Conservation (phyloP, 2,329 filamentous ascomycete species). For the Teratosphaeria gauchensis region DNA sequence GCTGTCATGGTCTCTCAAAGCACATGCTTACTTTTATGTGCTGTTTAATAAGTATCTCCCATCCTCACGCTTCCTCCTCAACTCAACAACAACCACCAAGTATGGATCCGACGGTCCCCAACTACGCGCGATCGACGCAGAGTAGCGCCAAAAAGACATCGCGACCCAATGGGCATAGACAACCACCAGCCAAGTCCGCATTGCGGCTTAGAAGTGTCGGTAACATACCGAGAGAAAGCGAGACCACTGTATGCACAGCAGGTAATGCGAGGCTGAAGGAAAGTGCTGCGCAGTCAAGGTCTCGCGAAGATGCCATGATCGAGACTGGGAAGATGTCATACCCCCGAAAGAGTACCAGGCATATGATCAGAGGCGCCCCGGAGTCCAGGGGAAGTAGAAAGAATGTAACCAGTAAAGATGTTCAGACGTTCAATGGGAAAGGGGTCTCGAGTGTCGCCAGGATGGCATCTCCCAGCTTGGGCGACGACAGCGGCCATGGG, state of each 20-base stretch:
- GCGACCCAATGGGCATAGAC: neutral
- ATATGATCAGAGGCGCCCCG: neutral
- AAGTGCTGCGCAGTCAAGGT: neutral
- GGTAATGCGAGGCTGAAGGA: neutral
- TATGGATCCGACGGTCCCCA: neutral
- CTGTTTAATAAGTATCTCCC: neutral
- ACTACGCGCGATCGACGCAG: neutral
- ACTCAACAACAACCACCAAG: neutral
- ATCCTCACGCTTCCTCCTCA: neutral
- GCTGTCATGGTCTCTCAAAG: neutral
- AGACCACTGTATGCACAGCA: neutral
- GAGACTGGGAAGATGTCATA: neutral
- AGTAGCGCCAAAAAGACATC: neutral
- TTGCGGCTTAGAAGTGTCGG: neutral
- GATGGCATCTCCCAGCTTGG: neutral
- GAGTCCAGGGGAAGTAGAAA: neutral
- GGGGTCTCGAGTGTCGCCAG: neutral
- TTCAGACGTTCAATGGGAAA: neutral
- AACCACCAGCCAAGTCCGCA: neutral
- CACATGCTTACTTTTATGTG: neutral
- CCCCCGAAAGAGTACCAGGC: neutral
- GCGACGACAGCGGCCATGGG: neutral
- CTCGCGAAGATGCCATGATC: neutral
- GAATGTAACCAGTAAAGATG: neutral
- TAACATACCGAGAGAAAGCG: neutral